Base-by-base conservation (phyloP, 1,139 yeast species). In the Yamadazyma aaseri region DNA sequence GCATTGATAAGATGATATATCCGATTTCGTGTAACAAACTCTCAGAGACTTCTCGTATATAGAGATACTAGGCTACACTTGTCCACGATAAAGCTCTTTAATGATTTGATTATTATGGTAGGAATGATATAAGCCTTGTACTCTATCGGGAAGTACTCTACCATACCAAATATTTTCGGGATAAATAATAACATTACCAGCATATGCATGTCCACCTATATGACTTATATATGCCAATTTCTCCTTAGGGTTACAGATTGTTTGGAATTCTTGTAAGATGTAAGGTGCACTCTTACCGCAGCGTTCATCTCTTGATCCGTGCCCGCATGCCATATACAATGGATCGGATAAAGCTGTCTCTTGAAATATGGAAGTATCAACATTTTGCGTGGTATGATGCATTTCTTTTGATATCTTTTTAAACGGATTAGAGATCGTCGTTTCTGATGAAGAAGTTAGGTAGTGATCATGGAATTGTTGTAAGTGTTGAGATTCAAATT, bases 201-300 rank as follows among this genome's bases (percentile, higher is more conserved):
- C 92, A 53, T 78, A 84, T 1, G 70, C 84, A 51, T 84, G 94
- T 0, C 94, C 94, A 0, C 92, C 90, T 28, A 84, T 63, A 52
- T 84, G 94, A 8, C 86, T 76, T 1, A 81, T 64, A 12, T 71
- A 51, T 0, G 86, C 86, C 13, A 80, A 68, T n/a, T 29, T 26
- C 10, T 38, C 34, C 10, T 32, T 33, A 5, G 31, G 28, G 11
- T 35, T 17, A 28, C 34, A 18, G 16, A 34, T 34, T 22, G 33
- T 11, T 4, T 32, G 18, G 3, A 83, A 76, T 51, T 83, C 89
- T 4, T 60, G 47, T 26, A 56, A 50, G 0, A 84, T 50, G 13
- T 76, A 35, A 0, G 87, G 87, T 0, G 83, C 90, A 8, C 79
- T 46, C 13, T 56, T 48, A 0, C 90, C 92, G 58, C 94, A 84